phyloP scores from a whole-genome alignment of 2,329 filamentous ascomycete genomes.

The Aureobasidium sp. region DNA sequence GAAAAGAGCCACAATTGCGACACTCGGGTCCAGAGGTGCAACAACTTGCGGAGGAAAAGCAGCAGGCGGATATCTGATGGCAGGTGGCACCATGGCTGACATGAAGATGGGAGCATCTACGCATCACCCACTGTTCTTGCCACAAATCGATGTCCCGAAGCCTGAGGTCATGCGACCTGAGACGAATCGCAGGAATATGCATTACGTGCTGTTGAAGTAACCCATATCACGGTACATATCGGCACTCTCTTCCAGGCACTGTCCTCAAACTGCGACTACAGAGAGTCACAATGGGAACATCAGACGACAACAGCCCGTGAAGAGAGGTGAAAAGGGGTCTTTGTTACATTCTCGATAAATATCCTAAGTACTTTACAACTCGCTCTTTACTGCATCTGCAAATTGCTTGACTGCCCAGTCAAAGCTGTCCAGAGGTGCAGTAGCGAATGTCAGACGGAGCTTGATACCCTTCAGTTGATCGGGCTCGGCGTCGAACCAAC shows the following conservation, averaged over 20 bases:
- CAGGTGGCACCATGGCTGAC: not conserved
- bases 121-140: not conserved
- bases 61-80: not conserved
- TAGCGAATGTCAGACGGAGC: conserved; percentile 1
- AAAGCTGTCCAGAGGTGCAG: conserved; percentile 1
- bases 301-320: not conserved
- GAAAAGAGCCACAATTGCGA: not conserved
- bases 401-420: conserved; percentile 7
- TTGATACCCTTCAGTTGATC: conserved; percentile 1
- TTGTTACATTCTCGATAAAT: not conserved
- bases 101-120: not conserved
- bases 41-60: not conserved
- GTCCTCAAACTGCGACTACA: no score
- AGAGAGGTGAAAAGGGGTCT: not conserved
- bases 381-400: not conserved
- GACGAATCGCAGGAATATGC: not conserved
- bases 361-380: not conserved
- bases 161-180: not conserved
- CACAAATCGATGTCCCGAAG: not conserved
- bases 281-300: no score
- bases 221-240: no score
- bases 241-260: not conserved
- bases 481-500: not conserved
- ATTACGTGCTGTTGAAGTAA: not conserved
- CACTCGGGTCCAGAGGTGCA: no score